Base-by-base conservation (phyloP, 2,329 filamentous ascomycete genomes). In the Paecilomyces variotii region DNA sequence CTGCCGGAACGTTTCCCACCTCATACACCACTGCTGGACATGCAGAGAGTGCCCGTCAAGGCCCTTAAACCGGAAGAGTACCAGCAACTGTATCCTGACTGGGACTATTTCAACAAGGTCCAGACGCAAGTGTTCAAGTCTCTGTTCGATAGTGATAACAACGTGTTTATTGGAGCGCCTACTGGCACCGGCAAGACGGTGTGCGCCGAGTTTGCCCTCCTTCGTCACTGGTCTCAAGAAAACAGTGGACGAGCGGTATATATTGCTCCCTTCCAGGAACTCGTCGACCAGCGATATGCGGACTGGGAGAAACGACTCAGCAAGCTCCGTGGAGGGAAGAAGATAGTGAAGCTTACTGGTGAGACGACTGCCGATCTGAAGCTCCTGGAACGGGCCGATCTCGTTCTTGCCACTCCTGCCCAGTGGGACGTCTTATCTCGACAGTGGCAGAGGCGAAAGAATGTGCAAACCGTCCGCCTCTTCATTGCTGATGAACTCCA, bases 91-190 rank as follows among this genome's bases (percentile, higher is more conserved):
- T 99, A 97, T 70, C 86, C 90, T 2, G 81, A 88, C 30, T 95
- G 91, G 86, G 83, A 86, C 58, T 86, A 89, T 62, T 99, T 99
- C 81, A 99, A 99, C 79, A 94, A 94, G 72, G 89, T 99, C 11
- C 95, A 99, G 74, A 97, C 94, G 0, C 94, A 99, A 72, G 90
- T 91, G 0, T 99, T 97, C 80, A 96, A 96, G 70, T 91, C 92
- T 1, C 79, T 99, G 0, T 97, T 90, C 72, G 87, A 89, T 54
- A 89, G 90, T 0, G 90, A 97, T 70, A 91, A 97, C 67, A 97
- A 95, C 68, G 91, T 97, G 25, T 91, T 99, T 62, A 79, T 99
- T 62, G 92, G 91, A 53, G 88, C 93, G n/a, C 88, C 94, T 0
- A 92, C 92, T 7, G 93, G 94, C 51, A 96, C 91, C 70, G 94